Percentiles rank a stretch among this genome's conserved stretches.
These are phyloP conservation scores for Rhizopogon vesiculosus DNA, from an alignment of 768 basidiomycete genomes.

Conservation along the genomic window DNA sequence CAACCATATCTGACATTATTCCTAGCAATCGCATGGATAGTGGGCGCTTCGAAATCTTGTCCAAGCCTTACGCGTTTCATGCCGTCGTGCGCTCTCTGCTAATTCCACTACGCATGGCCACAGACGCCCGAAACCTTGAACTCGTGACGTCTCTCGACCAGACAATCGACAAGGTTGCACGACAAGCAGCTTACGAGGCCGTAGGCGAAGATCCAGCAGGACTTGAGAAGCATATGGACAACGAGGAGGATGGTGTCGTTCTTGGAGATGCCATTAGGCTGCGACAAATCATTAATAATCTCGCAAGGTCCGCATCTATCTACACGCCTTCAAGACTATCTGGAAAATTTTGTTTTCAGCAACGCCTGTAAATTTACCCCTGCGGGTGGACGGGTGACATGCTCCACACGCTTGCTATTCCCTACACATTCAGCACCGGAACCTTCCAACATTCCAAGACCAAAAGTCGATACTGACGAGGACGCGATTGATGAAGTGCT, in stretches of 20 bases:
- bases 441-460: not conserved
- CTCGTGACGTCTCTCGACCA: constrained; percentile 67
- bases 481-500: constrained; percentile 20
- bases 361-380: constrained; percentile 83
- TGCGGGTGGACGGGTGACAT: constrained; percentile 59
- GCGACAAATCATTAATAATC: constrained; percentile 79
- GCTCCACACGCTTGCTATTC: constrained; percentile 60
- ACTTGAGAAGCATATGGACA: not conserved
- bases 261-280: constrained; percentile 81
- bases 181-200: constrained; percentile 55
- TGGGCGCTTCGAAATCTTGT: constrained; percentile 71
- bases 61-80: constrained; percentile 70
- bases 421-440: constrained; percentile 15
- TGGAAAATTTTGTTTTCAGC: constrained; percentile 25
- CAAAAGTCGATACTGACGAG: constrained; percentile 3
- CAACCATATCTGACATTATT: not conserved
- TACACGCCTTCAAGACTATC: not conserved
- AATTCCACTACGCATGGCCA: constrained; percentile 62
- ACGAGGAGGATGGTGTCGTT: constrained; percentile 59
- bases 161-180: constrained; percentile 61
- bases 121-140: constrained; percentile 61
- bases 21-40: constrained; percentile 81
- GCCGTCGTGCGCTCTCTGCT: constrained; percentile 73
- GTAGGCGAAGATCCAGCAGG: constrained; percentile 39
- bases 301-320: constrained; percentile 50